Conservation (phyloP, 176 grass and related monocot genomes). For the Urochloa ruziziensis region DNA sequence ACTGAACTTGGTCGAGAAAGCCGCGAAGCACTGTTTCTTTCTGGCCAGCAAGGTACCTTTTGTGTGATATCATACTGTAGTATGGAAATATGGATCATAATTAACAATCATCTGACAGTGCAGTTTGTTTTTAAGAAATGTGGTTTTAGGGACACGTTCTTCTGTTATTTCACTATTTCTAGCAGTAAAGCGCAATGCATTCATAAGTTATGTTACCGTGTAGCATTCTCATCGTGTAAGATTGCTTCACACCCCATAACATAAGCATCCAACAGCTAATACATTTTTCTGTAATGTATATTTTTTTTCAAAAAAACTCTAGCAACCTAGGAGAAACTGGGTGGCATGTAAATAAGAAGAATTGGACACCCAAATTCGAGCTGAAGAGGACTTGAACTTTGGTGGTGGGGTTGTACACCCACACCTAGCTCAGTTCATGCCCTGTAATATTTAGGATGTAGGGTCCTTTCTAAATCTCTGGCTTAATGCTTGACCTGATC, state of each 20-base stretch:
- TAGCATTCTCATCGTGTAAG: background rate
- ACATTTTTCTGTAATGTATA: no score
- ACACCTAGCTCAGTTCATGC: background rate
- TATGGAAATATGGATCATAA: slow-evolving; percentile 18
- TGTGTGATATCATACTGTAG: slow-evolving; percentile 10
- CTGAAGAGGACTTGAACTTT: background rate
- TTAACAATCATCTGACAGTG: background rate
- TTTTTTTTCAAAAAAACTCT: no score
- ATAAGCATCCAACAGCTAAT: slow-evolving; percentile 3
- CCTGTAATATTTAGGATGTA: background rate
- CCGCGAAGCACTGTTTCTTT: slow-evolving; percentile 39
- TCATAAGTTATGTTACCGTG: background rate
- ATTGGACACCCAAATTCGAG: background rate
- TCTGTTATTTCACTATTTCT: background rate
- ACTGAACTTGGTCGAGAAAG: slow-evolving; percentile 61
- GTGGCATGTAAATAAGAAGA: background rate
- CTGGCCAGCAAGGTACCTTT: slow-evolving; percentile 60
- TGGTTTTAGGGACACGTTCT: background rate
- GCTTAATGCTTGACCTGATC: background rate
- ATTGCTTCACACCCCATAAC: background rate
- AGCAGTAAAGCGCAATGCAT: background rate
- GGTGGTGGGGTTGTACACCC: background rate
- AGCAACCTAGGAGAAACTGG: no score
- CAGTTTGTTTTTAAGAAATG: background rate
- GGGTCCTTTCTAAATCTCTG: background rate